A percentile compares a stretch with the other conserved stretches of the same genome.
Evolutionary conservation across 768 basidiomycete genomes (phyloP).

Genomic region (Rhizopogon roseolus): DNA sequence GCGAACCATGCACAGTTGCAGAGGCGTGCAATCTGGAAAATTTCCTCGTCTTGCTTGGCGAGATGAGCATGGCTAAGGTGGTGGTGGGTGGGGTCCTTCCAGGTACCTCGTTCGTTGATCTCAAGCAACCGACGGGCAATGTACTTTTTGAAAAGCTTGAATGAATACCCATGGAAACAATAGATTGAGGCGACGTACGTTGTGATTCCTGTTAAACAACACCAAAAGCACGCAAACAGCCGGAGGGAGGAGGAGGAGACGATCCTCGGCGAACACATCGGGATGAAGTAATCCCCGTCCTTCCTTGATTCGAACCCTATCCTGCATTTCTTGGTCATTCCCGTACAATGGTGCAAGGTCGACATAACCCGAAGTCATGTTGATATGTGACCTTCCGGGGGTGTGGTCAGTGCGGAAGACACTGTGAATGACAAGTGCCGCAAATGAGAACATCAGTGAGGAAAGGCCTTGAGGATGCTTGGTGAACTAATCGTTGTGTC

Average conservation of each 20-base stretch:
- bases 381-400: conserved; percentile 48
- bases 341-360: conserved; percentile 85
- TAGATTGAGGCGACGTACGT: conserved; percentile 41
- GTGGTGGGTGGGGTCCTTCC: conserved; percentile 47
- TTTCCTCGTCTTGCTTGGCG: conserved; percentile 60
- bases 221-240: conserved; percentile 69
- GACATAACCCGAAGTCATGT: conserved; percentile 84
- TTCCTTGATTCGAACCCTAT: conserved; percentile 47
- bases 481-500: conserved; percentile 46
- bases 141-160: conserved; percentile 41
- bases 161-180: background rate
- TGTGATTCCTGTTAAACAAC: conserved; percentile 90
- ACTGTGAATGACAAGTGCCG: conserved; percentile 80
- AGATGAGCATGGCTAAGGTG: conserved; percentile 29
- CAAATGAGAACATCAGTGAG: conserved; percentile 76
- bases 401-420: conserved; percentile 79
- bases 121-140: conserved; percentile 74
- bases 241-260: conserved; percentile 76
- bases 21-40: conserved; percentile 80
- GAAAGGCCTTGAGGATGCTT: conserved; percentile 78
- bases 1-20: conserved; percentile 83
- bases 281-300: conserved; percentile 66
- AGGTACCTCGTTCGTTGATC: conserved; percentile 74
- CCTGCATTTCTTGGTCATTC: conserved; percentile 54
- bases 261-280: conserved; percentile 76